Base-by-base conservation (phyloP, 2,329 filamentous ascomycete species). In the Pyrenochaeta sp. region DNA sequence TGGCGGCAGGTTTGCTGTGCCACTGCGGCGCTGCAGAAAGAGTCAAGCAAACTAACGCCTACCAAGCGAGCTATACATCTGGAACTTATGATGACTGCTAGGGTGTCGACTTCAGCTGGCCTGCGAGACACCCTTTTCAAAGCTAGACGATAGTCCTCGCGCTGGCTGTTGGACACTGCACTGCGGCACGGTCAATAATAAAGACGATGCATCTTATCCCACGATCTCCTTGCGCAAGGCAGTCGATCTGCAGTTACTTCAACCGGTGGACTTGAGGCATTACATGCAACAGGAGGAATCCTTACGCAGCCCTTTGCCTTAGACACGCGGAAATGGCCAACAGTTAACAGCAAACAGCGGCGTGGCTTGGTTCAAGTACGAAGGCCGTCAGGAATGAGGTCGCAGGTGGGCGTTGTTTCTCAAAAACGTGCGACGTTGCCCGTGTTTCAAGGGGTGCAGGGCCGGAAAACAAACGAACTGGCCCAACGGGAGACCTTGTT, bases 361-460 rank as follows among this genome's bases (percentile, higher is more conserved):
- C 35, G 35, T 32, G 37, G 38, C 22, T 38, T 15, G 22, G 31
- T 44, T 13, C 7, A 35, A 21, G 23, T 28, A 9, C 22, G 19
- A 27, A 17, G 18, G 13, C 14, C 15, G 19, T 15, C 18, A 27
- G 28, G 9, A 23, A 27, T 18, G 18, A 29, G 22, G 32, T 28
- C 34, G 19, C 31, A 26, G 41, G 29, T 26, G 31, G 30, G 31
- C 38, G 34, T 49, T 46, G 54, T 55, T 58, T 55, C 49, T 42
- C 43, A 53, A 53, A 58, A 32, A 55, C 44, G 55, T 65, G 63
- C 61, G 60, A 63, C 55, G 57, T 48, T 41, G 51, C 40, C 23
- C 44, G 35, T 37, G 63, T 65, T 63, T 66, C 60, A 65, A 60
- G 55, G 59, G 48, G 54, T 30, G 47, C 29, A 50, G 46, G 30